Percentiles rank a stretch among this genome's conserved stretches.
Evolutionary conservation across 108 stramenopile species (phyloP).

Genomic region (Skeletonema potamos): DNA sequence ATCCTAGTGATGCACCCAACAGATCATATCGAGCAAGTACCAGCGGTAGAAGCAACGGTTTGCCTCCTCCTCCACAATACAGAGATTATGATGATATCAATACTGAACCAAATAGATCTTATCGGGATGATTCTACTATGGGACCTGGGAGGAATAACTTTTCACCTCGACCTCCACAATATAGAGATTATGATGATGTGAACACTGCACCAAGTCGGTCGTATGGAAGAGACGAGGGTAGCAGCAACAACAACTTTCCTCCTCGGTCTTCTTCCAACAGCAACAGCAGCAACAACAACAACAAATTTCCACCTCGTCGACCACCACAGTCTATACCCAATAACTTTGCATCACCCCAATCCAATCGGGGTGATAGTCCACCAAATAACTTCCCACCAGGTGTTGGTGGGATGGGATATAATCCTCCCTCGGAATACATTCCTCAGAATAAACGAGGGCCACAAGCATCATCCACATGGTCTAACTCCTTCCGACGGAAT

Average conservation of each 20-base stretch:
- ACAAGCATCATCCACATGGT: not conserved
- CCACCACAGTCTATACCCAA: not conserved
- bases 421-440: not conserved
- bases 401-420: not conserved
- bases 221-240: not conserved
- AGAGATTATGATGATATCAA: conserved; percentile 1
- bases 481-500: not conserved
- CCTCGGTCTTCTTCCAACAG: too few relatives aligned
- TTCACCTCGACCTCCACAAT: too few relatives aligned
- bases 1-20: not conserved
- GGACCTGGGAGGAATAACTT: not conserved
- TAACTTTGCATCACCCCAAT: not conserved
- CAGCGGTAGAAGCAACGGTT: not conserved
- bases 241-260: not conserved
- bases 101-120: not conserved
- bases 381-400: not conserved
- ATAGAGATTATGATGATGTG: too few relatives aligned
- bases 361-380: not conserved
- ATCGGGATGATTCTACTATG: not conserved
- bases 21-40: not conserved
- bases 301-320: not conserved
- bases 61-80: not conserved
- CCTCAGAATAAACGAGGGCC: not conserved
- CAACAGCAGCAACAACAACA: not conserved
- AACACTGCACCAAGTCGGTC: too few relatives aligned